A percentile compares a stretch with the other conserved stretches of the same genome.
Conservation (phyloP, 2,329 filamentous ascomycete species). For the Chrysoporthe austroafricana region DNA sequence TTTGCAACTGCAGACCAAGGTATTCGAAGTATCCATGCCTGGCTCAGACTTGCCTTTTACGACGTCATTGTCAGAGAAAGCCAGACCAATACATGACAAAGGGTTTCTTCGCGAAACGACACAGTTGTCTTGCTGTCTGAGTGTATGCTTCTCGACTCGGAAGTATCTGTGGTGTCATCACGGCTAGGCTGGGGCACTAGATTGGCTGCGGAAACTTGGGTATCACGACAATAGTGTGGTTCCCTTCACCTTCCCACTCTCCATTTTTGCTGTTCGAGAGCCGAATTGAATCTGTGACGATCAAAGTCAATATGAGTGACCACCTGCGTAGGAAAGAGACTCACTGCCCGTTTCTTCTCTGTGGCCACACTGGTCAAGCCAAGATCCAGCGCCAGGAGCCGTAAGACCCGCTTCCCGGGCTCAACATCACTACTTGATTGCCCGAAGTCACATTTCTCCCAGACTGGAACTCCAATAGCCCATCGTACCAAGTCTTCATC, state of each 20-base stretch:
- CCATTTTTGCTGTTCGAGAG: conserved; percentile 82
- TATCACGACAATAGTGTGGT: conserved; percentile 61
- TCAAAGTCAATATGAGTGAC: not conserved
- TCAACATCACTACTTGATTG: conserved; percentile 58
- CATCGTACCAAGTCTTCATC: conserved; percentile 86
- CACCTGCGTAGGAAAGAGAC: conserved; percentile 37
- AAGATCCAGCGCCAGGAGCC: conserved; percentile 75
- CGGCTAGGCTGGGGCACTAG: conserved; percentile 44
- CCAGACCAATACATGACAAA: conserved; percentile 34
- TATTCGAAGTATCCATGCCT: conserved; percentile 9
- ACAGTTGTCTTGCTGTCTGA: conserved; percentile 37
- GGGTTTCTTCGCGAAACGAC: conserved; percentile 59
- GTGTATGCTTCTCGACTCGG: conserved; percentile 54
- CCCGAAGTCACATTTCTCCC: conserved; percentile 89
- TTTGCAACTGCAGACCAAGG: not conserved
- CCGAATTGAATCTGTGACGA: conserved; percentile 74
- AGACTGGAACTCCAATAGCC: conserved; percentile 74
- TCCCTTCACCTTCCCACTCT: conserved; percentile 69
- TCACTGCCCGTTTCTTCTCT: conserved; percentile 92
- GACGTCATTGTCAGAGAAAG: conserved; percentile 39
- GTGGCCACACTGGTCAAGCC: conserved; percentile 71
- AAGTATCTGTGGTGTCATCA: conserved; percentile 80
- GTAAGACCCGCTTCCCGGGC: conserved; percentile 78
- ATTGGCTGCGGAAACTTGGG: not conserved
- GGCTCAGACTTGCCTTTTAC: conserved; percentile 46